Evolutionary conservation across 2,329 filamentous ascomycete genomes (phyloP).

Genomic region (Alternaria atra): DNA sequence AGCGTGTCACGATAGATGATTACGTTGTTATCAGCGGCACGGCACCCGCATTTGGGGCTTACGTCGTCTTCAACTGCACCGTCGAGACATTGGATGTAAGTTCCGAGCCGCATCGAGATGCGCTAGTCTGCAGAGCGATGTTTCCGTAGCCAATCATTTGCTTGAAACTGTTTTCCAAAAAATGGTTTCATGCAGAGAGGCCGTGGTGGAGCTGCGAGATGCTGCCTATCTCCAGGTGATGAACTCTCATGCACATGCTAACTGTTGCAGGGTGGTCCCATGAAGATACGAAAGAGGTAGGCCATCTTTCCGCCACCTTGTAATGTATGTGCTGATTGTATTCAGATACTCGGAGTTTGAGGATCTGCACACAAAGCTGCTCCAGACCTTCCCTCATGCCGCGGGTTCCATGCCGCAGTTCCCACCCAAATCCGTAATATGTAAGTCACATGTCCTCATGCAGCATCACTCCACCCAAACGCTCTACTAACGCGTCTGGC

Average conservation of each 20-base stretch:
- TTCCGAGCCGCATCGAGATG: slow-evolving; percentile 38
- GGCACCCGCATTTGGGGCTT: slow-evolving; percentile 74
- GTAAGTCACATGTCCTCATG: slow-evolving; percentile 58
- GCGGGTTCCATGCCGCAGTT: slow-evolving; percentile 86
- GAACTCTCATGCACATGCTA: slow-evolving; percentile 10
- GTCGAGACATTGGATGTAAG: slow-evolving; percentile 85
- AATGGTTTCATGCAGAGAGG: slow-evolving; percentile 20
- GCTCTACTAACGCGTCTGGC: slow-evolving; percentile 25
- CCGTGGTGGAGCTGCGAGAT: slow-evolving; percentile 6
- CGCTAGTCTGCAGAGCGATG: slow-evolving; percentile 21
- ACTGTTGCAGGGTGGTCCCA: slow-evolving; percentile 61
- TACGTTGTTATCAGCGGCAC: slow-evolving; percentile 68
- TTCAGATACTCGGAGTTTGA: slow-evolving; percentile 93
- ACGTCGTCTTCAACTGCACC: slow-evolving; percentile 92
- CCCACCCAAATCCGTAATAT: slow-evolving; percentile 90
- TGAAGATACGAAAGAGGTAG: slow-evolving; percentile 68
- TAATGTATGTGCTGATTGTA: slow-evolving; percentile 27
- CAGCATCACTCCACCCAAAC: slow-evolving; percentile 33
- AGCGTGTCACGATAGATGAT: slow-evolving; percentile 68
- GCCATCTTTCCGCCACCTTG: not conserved
- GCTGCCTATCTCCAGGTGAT: slow-evolving; percentile 11
- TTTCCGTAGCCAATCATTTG: slow-evolving; percentile 28
- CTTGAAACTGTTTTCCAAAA: slow-evolving; percentile 4
- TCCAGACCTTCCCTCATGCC: slow-evolving; percentile 83
- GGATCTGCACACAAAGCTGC: slow-evolving; percentile 75